Conservation (phyloP, 495 filamentous ascomycete species). For the Xylaria nigripes region DNA sequence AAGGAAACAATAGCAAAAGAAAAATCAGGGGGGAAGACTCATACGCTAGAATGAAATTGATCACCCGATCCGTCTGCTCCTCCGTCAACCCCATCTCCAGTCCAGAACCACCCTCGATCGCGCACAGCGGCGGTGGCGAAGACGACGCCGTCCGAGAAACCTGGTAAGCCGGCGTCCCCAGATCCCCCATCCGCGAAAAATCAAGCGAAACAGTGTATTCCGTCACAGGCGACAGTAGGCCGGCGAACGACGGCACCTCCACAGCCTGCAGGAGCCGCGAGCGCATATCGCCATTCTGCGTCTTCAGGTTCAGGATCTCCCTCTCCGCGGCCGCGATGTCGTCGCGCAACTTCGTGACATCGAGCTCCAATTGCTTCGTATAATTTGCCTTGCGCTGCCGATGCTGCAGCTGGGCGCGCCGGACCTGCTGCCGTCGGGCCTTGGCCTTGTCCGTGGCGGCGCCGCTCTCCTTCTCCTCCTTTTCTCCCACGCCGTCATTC, state of each 20-base stretch:
- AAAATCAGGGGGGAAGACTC: neutral
- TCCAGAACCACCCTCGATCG: neutral
- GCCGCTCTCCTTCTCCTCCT: no score
- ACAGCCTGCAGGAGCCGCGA: no score
- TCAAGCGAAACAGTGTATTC: slow-evolving; percentile 27
- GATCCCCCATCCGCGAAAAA: slow-evolving; percentile 11
- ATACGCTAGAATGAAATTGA: slow-evolving; percentile 46
- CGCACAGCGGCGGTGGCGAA: neutral
- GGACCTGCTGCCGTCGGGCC: slow-evolving; percentile 39
- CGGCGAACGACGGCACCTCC: neutral
- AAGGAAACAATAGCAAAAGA: neutral
- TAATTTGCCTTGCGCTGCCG: slow-evolving; percentile 46
- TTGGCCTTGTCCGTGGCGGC: slow-evolving; percentile 27
- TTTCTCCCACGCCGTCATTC: no score
- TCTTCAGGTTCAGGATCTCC: slow-evolving; percentile 19
- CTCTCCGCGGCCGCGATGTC: slow-evolving; percentile 32
- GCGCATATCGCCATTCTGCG: slow-evolving; percentile 34
- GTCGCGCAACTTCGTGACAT: slow-evolving; percentile 36
- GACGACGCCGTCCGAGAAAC: slow-evolving; percentile 13
- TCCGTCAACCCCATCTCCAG: slow-evolving; percentile 15
- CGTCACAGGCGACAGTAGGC: slow-evolving; percentile 3
- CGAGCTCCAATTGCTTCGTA: slow-evolving; percentile 42
- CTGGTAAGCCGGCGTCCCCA: slow-evolving; percentile 26
- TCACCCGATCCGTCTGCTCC: slow-evolving; percentile 34
- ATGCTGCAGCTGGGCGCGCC: slow-evolving; percentile 45